Base-by-base conservation (phyloP, 2,329 filamentous ascomycete species). In the Didymella pomorum region DNA sequence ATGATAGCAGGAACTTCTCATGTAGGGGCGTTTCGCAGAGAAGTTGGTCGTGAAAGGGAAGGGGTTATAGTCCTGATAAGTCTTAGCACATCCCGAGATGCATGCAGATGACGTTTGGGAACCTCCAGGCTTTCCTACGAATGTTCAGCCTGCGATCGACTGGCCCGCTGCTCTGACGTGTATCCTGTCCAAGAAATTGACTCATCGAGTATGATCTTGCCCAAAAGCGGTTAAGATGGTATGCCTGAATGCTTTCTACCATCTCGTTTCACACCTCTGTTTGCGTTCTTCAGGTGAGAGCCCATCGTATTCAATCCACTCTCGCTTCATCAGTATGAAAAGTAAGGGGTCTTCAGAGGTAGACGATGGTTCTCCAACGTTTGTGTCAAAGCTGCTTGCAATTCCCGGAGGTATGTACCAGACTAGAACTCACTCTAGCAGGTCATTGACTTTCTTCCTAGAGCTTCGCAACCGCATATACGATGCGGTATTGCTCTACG, bases 401-500 rank as follows among this genome's bases (percentile, higher is more conserved):
- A 18, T 50, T 12, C 35, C 35, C 5, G 47, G 25, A 39, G 47
- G 47, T 41, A 20, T 20, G 10, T n/a, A n/a, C n/a, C n/a, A n/a
- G n/a, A n/a, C n/a, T n/a, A n/a, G n/a, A n/a, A n/a, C n/a, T n/a
- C n/a, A n/a, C n/a, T n/a, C n/a, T n/a, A n/a, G n/a, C n/a, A n/a
- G n/a, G n/a, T n/a, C n/a, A n/a, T n/a, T 42, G 12, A 42, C 18
- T 3, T 25, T 16, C 21, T 8, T 7, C 7, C 1, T 9, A 52
- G 49, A 52, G 12, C 39, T 52, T 14, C 39, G 49, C 8, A 52
- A 44, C 4, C 47, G 33, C 2, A 21, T 50, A 16, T 50, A 29
- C 3, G 35, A 41, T 2, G 16, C 23, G 0, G 8, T 26, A 8
- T 50, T 41, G 6, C 33, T 14, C 23, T 4, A 29, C 23, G 35